These are phyloP conservation scores for Lactuca sativa DNA, from an alignment of 129 eudicot species.

Conservation along the genomic window DNA sequence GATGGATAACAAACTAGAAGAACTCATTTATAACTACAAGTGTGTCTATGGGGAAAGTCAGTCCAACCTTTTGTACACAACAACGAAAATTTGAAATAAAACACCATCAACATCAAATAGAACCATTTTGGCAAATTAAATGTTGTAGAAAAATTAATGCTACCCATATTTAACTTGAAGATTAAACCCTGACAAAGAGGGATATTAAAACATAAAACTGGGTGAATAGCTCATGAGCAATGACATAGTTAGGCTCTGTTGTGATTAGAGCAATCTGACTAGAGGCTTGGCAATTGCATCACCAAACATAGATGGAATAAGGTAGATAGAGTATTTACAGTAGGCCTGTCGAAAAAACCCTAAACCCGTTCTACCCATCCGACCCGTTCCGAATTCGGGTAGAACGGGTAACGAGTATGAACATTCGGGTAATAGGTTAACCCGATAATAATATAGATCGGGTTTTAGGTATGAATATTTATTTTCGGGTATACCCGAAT, in stretches of 20 bases:
- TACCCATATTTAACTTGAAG: slow-evolving; percentile 54
- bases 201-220: slow-evolving; percentile 5
- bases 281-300: slow-evolving; percentile 54
- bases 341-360: too few species aligned
- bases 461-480: too few species aligned
- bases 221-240: slow-evolving; percentile 46
- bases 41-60: slow-evolving; percentile 40
- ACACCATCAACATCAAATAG: not conserved
- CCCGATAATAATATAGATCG: too few species aligned
- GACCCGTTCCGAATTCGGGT: too few species aligned
- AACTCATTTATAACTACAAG: slow-evolving; percentile 38
- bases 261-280: slow-evolving; percentile 60
- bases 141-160: slow-evolving; percentile 57
- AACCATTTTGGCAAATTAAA: slow-evolving; percentile 23
- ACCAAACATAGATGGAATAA: slow-evolving; percentile 57
- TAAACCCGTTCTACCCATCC: too few species aligned
- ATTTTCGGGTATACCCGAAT: too few species aligned
- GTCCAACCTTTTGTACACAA: slow-evolving; percentile 40
- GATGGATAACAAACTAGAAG: slow-evolving; percentile 34
- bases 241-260: slow-evolving; percentile 55
- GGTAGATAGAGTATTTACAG: slow-evolving; percentile 38
- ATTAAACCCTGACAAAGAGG: slow-evolving; percentile 55
- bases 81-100: slow-evolving; percentile 44
- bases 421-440: too few species aligned
- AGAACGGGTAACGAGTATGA: too few species aligned